phyloP scores from a whole-genome alignment of 305 asterid species.

The Solanum aculeatissimum region DNA sequence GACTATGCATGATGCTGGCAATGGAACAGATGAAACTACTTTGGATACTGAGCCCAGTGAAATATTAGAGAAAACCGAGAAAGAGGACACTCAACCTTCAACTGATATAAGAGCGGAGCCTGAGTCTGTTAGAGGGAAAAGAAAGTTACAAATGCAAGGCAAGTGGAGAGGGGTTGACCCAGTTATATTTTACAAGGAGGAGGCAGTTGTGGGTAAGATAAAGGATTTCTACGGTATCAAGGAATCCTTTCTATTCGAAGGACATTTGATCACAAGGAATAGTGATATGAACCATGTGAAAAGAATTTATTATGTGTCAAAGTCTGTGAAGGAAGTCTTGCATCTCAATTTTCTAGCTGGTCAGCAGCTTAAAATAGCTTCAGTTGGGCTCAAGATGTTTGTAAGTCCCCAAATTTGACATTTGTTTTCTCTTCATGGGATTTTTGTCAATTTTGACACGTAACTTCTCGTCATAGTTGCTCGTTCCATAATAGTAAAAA shows the following conservation, averaged over 20 bases:
- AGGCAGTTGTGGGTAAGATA: constrained; percentile 37
- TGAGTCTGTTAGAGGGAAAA: constrained; percentile 35
- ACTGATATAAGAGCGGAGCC: constrained; percentile 23
- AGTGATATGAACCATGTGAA: constrained; percentile 67
- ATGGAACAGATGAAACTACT: constrained; percentile 27
- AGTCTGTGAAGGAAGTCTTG: constrained; percentile 72
- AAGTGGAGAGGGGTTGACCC: constrained; percentile 98
- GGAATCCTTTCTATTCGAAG: constrained; percentile 63
- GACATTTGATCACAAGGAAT: constrained; percentile 81
- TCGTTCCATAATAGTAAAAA: neutral
- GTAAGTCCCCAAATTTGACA: constrained; percentile 35
- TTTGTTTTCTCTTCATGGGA: neutral
- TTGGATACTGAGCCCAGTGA: constrained; percentile 25
- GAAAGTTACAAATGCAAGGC: constrained; percentile 87
- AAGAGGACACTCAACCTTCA: constrained; percentile 30
- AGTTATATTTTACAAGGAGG: constrained; percentile 75
- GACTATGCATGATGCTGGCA: constrained; percentile 19
- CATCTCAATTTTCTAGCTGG: constrained; percentile 71
- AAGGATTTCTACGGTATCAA: constrained; percentile 77
- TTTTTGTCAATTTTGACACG: neutral
- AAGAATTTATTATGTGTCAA: constrained; percentile 72
- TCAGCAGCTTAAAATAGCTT: constrained; percentile 90
- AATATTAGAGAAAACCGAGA: constrained; percentile 22
- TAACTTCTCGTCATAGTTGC: neutral
- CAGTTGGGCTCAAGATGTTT: constrained; percentile 94